Evolutionary conservation across 108 stramenopile species (phyloP), one percentile per base, ranked within the genome.

Genomic region (Ochromonas danica): DNA sequence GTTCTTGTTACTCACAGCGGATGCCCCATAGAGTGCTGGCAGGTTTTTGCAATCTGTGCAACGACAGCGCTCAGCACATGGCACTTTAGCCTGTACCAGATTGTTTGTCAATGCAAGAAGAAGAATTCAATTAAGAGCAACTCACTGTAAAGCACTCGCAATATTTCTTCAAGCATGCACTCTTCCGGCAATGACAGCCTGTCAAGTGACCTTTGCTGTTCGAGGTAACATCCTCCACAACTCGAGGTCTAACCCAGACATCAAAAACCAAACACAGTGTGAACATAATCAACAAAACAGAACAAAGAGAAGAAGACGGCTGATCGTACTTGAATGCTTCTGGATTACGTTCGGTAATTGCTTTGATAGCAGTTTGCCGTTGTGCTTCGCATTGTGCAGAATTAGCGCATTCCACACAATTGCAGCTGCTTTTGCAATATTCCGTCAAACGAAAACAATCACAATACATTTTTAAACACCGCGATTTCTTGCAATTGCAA

Each of bases 121-220:
- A n/a, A n/a, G n/a, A n/a, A n/a, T n/a, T n/a, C n/a, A n/a, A n/a
- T n/a, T n/a, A n/a, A n/a, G n/a, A n/a, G n/a, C n/a, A n/a, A 93
- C 77, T n/a, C n/a, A n/a, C n/a, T 22, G 51, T 57, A 22, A 17
- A 70, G 67, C 67, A 70, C 67, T 70, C 67, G 40, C 67, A 70
- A 79, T 94, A 94, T 78, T 96, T 95, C 85, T 97, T 97, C 80
- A 96, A 88, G 83, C 97, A 98, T 39, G 88, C 88, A 14, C 87
- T 89, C 78, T 93, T 94, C 27, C 93, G 89, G 85, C 97, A 98
- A 79, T 95, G 94, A 86, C 97, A 98, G 39, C 96, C 96, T n/a
- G 89, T 61, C 79, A 93, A 93, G 88, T 95, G 94, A 3, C 89
- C 86, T 43, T 90, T 70, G n/a, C n/a, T n/a, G n/a, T n/a, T n/a